Percentiles rank a stretch among this genome's conserved stretches.
Conservation (phyloP, 2,329 filamentous ascomycete species). For the Amesomyces nigricolor region DNA sequence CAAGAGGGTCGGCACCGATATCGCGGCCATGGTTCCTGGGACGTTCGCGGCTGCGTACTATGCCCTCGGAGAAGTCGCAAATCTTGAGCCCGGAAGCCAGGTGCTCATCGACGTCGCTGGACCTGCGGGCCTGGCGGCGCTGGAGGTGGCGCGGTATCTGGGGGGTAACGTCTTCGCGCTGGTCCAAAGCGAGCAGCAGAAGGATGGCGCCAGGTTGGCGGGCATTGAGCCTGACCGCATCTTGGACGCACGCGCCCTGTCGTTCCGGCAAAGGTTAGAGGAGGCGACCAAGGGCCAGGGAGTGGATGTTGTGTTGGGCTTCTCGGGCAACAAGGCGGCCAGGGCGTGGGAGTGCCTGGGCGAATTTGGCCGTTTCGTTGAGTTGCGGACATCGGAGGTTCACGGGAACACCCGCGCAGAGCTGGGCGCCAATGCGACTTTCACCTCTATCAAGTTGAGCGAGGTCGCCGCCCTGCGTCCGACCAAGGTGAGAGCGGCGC, state of each 20-base stretch:
- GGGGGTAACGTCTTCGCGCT: conserved; percentile 20
- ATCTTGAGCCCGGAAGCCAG: conserved; percentile 20
- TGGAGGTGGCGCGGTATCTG: conserved; percentile 19
- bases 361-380: conserved; percentile 24
- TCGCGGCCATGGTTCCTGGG: conserved; percentile 20
- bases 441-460: conserved; percentile 22
- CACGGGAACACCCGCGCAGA: conserved; percentile 14
- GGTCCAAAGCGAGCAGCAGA: conserved; percentile 16
- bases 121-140: conserved; percentile 20
- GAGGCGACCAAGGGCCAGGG: conserved; percentile 18
- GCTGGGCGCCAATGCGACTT: conserved; percentile 21
- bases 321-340: conserved; percentile 15
- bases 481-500: conserved; percentile 14
- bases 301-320: conserved; percentile 20
- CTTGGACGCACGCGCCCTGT: conserved; percentile 22
- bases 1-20: conserved; percentile 12
- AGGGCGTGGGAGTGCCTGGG: conserved; percentile 23
- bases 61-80: conserved; percentile 17
- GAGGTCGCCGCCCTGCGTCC: conserved; percentile 17
- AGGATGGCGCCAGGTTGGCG: conserved; percentile 7
- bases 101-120: conserved; percentile 25
- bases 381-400: conserved; percentile 17
- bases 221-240: conserved; percentile 15
- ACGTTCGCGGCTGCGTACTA: conserved; percentile 21
- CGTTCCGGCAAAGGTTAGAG: conserved; percentile 18